Base-by-base conservation (phyloP, 139 green algal species). In the Coelastrella sp. region DNA sequence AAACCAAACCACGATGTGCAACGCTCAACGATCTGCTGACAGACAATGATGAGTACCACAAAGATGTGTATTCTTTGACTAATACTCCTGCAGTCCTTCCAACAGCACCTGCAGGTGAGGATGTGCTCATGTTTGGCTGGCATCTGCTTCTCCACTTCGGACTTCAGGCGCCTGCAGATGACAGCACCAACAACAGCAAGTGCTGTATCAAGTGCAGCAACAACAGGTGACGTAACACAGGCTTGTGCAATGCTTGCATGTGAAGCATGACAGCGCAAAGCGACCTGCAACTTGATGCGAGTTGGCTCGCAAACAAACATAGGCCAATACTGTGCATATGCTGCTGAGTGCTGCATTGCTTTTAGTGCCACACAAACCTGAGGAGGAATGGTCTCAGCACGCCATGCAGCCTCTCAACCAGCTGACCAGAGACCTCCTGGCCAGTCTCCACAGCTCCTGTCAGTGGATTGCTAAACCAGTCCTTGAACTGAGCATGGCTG, bases 311-410 rank as follows among this genome's bases (percentile, higher is more conserved):
- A n/a, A n/a, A n/a, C n/a, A n/a, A n/a, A n/a, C n/a, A n/a, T n/a
- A n/a, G n/a, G n/a, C n/a, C n/a, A n/a, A n/a, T n/a, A n/a, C n/a
- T n/a, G n/a, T n/a, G n/a, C n/a, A n/a, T n/a, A n/a, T n/a, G n/a
- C n/a, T n/a, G n/a, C n/a, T n/a, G n/a, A n/a, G n/a, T n/a, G 45
- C 45, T 57, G 45, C 11, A 9, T 23, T 1, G 45, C 45, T 57
- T 57, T 57, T 57, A 13, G 45, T 57, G 0, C 45, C 11, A 57
- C 45, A 57, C 45, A 57, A 9, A 57, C 45, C 45, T 57, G 79
- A 99, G 93, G 86, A 99, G 85, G 89, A 99, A 99, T 38, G 97
- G 97, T 15, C 97, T 95, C 91, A 99, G 91, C 50, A 99, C 96
- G 13, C 88, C 89, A 91, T 99, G 97, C 89, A 99, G 89, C n/a